phyloP scores from a whole-genome alignment of 345 rosid genomes.

The Gossypioides kirkii region DNA sequence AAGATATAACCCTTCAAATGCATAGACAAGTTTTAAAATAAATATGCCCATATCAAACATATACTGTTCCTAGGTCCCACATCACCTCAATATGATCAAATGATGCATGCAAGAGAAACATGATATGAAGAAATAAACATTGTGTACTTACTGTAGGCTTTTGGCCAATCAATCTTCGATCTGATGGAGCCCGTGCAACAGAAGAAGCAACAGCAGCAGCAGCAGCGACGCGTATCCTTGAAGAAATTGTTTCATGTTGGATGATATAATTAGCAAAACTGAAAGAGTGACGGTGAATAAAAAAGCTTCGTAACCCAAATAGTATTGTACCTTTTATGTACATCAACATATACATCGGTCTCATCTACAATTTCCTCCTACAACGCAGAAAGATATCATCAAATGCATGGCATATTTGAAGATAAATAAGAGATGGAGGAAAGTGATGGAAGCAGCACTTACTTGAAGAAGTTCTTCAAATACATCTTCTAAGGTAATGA shows the following conservation, averaged over 20 bases:
- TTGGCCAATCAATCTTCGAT: conserved; percentile 31
- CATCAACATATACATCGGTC: conserved; percentile 70
- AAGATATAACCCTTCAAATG: neutral
- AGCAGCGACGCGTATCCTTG: conserved; percentile 66
- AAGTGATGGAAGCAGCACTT: conserved; percentile 12
- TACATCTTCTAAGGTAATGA: conserved; percentile 77
- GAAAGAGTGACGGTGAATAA: neutral
- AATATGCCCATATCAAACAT: no score
- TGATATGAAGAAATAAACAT: neutral
- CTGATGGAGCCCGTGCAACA: conserved; percentile 44
- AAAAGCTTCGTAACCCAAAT: neutral
- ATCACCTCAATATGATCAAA: neutral
- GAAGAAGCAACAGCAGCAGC: conserved; percentile 50
- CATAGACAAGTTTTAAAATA: neutral
- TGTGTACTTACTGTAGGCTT: conserved; percentile 32
- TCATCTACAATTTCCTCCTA: conserved; percentile 84
- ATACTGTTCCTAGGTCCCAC: neutral
- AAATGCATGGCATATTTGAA: neutral
- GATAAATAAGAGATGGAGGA: neutral
- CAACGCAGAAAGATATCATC: conserved; percentile 23
- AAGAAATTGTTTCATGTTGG: conserved; percentile 2
- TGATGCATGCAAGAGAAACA: neutral
- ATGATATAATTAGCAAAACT: neutral
- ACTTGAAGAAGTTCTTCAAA: conserved; percentile 87
- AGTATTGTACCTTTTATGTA: conserved; percentile 57